Evolutionary conservation across 495 filamentous ascomycete species (phyloP), one percentile per base, ranked within the genome.

Genomic region (Pseudomonodictys pantanalensis): DNA sequence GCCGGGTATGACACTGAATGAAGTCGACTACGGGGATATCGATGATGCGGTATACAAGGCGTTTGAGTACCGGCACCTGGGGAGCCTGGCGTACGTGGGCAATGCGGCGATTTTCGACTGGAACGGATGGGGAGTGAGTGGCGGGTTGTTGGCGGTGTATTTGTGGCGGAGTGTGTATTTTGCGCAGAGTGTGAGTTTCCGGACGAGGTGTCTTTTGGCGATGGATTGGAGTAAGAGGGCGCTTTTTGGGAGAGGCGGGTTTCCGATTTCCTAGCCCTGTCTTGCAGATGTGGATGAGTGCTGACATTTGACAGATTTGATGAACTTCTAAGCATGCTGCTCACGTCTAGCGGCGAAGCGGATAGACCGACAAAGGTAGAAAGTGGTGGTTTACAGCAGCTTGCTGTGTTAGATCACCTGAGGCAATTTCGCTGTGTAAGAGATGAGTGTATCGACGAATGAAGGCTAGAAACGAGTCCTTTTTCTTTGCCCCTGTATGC

Each of bases 161-260:
- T 82, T 96, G 51, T 99, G 95, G 95, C 77, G 92, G 42, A 92
- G 90, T 65, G 86, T 97, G 29, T 99, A 99, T 75, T 97, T 99
- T 74, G 91, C 95, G 18, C 89, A 99, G 80, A 96, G 91, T 73
- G 95, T 99, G 39, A 96, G 91, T 70, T 79, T 96, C 46, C 76
- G 95, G 68, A 99, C 95, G 41, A 80, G 93, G 53, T 79, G 90
- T 63, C 73, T 99, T 72, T 75, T 99, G 77, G 91, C 91, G 0
- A 97, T 99, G 95, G 95, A 99, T 75, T 99, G 95, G 95, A 84
- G 79, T 9, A 99, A 97, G 83, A 81, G 95, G 72, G 87, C 89
- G 12, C 70, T 99, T 17, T 99, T 99, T 76, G 95, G 95, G 66
- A 83, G 95, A 85, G 93, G 92, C 96, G 74, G 79, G 68, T 56